phyloP scores from a whole-genome alignment of 2,329 filamentous ascomycete species.

The Fusarium cyanostomum region DNA sequence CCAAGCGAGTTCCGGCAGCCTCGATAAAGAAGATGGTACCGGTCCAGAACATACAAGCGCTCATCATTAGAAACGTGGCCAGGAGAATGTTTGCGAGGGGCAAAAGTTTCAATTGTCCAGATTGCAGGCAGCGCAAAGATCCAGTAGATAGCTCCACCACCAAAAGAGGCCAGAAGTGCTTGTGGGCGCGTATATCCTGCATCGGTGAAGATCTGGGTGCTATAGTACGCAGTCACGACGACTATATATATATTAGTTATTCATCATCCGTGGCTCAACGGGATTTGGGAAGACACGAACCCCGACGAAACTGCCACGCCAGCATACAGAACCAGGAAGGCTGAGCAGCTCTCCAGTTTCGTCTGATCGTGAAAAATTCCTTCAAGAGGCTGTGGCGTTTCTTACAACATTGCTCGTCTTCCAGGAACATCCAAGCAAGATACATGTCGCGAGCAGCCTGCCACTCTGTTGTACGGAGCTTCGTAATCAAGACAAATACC shows the following conservation, averaged over 20 bases:
- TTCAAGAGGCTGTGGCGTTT: conserved; percentile 38
- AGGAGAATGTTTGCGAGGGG: conserved; percentile 58
- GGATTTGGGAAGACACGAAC: conserved; percentile 53
- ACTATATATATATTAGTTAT: conserved; percentile 57
- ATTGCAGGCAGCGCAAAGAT: conserved; percentile 51
- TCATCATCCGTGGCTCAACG: neutral
- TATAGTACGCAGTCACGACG: conserved; percentile 46
- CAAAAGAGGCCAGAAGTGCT: conserved; percentile 47
- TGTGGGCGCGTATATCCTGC: conserved; percentile 42
- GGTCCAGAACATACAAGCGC: conserved; percentile 44
- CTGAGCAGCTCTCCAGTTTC: conserved; percentile 47
- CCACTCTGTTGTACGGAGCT: conserved; percentile 57
- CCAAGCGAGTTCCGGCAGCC: conserved; percentile 35
- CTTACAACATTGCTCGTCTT: conserved; percentile 42
- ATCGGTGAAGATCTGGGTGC: conserved; percentile 42
- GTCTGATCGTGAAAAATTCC: conserved; percentile 44
- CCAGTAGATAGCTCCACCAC: conserved; percentile 60
- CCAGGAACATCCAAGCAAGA: conserved; percentile 54
- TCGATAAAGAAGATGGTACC: conserved; percentile 39
- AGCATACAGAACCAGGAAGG: conserved; percentile 49
- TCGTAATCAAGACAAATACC: conserved; percentile 57
- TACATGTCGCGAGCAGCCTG: conserved; percentile 62
- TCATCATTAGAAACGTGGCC: conserved; percentile 47
- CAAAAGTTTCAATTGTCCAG: conserved; percentile 59
- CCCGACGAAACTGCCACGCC: conserved; percentile 50